Base-by-base conservation (phyloP, 2,329 filamentous ascomycete genomes). In the Colletotrichum cuscutae region DNA sequence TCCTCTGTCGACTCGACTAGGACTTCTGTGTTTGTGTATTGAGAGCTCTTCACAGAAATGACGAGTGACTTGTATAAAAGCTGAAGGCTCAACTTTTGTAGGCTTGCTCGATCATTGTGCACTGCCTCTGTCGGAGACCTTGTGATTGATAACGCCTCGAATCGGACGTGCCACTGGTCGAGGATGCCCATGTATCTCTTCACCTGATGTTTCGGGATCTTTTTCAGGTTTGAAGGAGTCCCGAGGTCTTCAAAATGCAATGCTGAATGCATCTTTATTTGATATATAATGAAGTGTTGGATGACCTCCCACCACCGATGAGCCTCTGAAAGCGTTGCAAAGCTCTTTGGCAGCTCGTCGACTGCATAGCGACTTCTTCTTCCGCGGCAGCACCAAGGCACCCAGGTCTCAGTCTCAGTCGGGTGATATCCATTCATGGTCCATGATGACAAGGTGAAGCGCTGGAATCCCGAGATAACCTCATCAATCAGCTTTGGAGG, bases 161-260 rank as follows among this genome's bases (percentile, higher is more conserved):
- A 71, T 1, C 56, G 13, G 2, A 11, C 35, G 5, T 26, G 35
- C 67, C 67, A 71, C 15, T 12, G 42, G 9, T 62, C 61, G 13
- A 66, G 57, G 3, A 73, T 22, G 1, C 30, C 26, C 9, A 42
- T 26, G 8, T 82, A 80, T n/a, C 42, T 67, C n/a, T 46, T 32
- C 1, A 62, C 24, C 19, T 62, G 46, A 28, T 66, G 46, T 8
- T 13, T 11, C 4, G 56, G 46, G 1, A 65, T 12, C 19, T 58
- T n/a, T 6, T 5, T 30, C n/a, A 24, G 24, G 12, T 32, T 24
- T 4, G 37, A 15, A 15, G 19, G 49, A 15, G 24, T 35, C 22
- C 24, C 4, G 2, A 15, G 3, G 6, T 8, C 77, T 74, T 15
- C 83, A 60, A 73, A 65, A 5, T 22, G 42, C 6, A 71, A 58